Evolutionary conservation across 1,139 yeast genomes (phyloP).

Genomic region (Meyerozyma guilliermondii): DNA sequence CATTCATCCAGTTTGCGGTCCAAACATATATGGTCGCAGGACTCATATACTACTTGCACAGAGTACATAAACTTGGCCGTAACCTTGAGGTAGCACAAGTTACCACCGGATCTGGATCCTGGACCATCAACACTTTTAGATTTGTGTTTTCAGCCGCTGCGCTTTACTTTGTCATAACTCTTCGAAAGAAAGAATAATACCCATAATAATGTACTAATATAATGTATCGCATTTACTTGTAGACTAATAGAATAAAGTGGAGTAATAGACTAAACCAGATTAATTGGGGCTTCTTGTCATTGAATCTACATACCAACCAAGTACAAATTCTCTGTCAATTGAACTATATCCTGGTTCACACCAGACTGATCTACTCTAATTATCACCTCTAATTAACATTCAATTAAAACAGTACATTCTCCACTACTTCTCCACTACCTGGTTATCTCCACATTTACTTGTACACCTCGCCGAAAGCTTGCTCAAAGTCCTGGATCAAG

Average conservation of each 20-base stretch:
- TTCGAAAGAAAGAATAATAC: not conserved
- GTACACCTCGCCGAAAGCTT: constrained; percentile 60
- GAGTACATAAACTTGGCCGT: not conserved
- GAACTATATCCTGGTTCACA: no score
- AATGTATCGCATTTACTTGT: constrained; percentile 9
- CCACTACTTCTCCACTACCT: no score
- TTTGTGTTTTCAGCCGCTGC: not conserved
- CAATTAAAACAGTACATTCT: no score
- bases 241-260: no score
- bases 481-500: constrained; percentile 80
- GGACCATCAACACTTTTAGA: not conserved
- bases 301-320: no score
- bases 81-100: constrained; percentile 1
- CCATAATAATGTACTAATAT: not conserved
- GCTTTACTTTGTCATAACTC: not conserved
- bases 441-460: constrained; percentile 5
- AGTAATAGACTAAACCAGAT: no score
- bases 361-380: no score
- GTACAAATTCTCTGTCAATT: no score
- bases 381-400: no score
- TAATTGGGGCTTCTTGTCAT: no score
- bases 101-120: not conserved
- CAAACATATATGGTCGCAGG: not conserved
- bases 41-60: not conserved
- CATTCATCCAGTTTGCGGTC: not conserved